phyloP scores from a whole-genome alignment of 148 eudicot species.

The Mesembryanthemum crystallinum region DNA sequence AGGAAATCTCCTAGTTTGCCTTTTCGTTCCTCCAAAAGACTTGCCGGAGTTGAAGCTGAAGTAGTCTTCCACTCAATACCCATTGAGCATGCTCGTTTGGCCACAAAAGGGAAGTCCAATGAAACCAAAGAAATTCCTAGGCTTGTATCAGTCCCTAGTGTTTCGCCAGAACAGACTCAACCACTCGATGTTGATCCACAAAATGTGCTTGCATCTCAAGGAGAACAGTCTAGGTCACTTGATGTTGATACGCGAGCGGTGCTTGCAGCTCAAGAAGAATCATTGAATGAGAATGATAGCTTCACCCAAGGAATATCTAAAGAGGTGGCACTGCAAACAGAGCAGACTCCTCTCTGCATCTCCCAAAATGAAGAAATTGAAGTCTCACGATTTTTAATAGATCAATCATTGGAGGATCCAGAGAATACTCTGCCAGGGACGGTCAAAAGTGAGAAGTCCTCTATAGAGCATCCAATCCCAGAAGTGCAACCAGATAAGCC shows the following conservation, averaged over 20 bases:
- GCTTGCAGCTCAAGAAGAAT: slow-evolving; percentile 16
- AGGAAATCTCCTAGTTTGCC: slow-evolving; percentile 25
- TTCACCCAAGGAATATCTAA: slow-evolving; percentile 5
- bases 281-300: neutral
- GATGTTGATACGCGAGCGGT: slow-evolving; percentile 14
- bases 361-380: slow-evolving; percentile 9
- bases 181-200: slow-evolving; percentile 4
- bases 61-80: slow-evolving; percentile 22
- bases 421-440: neutral
- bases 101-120: slow-evolving; percentile 28
- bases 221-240: slow-evolving; percentile 1
- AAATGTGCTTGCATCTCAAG: slow-evolving; percentile 16
- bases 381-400: slow-evolving; percentile 2
- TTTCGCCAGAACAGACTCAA: neutral
- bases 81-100: slow-evolving; percentile 34
- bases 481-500: slow-evolving; percentile 9
- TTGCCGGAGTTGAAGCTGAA: slow-evolving; percentile 41
- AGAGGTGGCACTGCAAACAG: slow-evolving; percentile 8
- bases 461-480: neutral
- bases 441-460: neutral
- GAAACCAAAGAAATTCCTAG: slow-evolving; percentile 12
- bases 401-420: slow-evolving; percentile 16
- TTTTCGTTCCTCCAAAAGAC: slow-evolving; percentile 55
- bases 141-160: slow-evolving; percentile 10
- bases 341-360: slow-evolving; percentile 19